Percentiles rank a stretch among this genome's conserved stretches.
Evolutionary conservation across 306 rosid species (phyloP).

Genomic region (Castanea mollissima): DNA sequence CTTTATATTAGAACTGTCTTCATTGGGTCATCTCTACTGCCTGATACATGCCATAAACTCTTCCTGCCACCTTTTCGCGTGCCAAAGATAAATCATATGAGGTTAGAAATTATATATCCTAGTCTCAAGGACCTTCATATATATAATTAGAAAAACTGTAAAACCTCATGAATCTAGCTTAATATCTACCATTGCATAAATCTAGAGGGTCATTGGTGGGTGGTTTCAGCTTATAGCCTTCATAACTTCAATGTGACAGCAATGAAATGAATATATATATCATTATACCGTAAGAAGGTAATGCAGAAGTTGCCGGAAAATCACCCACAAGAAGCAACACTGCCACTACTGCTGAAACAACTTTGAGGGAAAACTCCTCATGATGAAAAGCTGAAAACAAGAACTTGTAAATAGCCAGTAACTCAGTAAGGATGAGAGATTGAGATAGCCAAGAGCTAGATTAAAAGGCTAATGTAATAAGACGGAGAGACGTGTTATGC

Average conservation of each 20-base stretch:
- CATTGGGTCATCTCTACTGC: not conserved
- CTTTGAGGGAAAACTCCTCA: slow-evolving; percentile 1
- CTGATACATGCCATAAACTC: not conserved
- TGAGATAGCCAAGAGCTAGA: no score
- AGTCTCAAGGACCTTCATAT: not conserved
- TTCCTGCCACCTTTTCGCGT: not conserved
- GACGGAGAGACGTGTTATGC: no score
- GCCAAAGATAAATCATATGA: not conserved
- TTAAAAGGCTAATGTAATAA: no score
- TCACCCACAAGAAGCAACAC: slow-evolving; percentile 7
- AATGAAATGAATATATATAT: no score
- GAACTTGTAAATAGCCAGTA: not conserved
- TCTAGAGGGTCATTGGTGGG: no score
- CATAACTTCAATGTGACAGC: no score
- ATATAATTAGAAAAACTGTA: not conserved
- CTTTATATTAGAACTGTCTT: slow-evolving; percentile 5
- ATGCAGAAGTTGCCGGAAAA: slow-evolving; percentile 3
- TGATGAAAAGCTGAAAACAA: not conserved
- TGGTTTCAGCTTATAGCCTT: no score
- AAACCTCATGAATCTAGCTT: no score
- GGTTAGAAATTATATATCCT: not conserved
- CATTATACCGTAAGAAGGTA: not conserved
- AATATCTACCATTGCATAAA: no score
- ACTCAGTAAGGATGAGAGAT: not conserved
- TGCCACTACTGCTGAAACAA: not conserved